Evolutionary conservation across 2,329 filamentous ascomycete genomes (phyloP), one percentile per base, ranked within the genome.

Genomic region (Pyrenophora tritici-repentis): DNA sequence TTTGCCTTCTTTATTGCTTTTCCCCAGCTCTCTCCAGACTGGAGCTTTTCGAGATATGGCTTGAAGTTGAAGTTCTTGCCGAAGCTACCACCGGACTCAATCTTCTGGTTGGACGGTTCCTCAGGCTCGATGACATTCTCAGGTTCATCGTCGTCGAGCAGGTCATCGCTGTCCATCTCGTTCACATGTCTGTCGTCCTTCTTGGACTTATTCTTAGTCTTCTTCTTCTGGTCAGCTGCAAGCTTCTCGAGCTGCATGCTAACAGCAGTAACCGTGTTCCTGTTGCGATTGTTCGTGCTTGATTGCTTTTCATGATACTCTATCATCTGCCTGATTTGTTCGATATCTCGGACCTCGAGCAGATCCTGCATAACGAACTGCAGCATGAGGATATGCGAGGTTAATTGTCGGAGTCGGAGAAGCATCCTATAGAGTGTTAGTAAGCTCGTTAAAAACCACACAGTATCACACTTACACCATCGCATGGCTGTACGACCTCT

Each of bases 331-430:
- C 65, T 68, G 22, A 84, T 73, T 10, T 66, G 68, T 40, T 78
- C 72, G 34, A 82, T 75, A 37, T 82, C 75, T 14, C 76, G 71
- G 1, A 63, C 64, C 40, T 78, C 68, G 0, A 84, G 66, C 0
- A 82, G 61, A 16, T 78, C 71, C 24, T 72, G 69, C 29, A 84
- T 70, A 0, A 77, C 70, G 3, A 68, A 68, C 39, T 83, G 76
- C 0, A 79, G 67, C 34, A 81, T 71, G 1, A 84, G 71, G 0
- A 79, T 61, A 45, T 83, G 80, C 0, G 73, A 73, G 3, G 77
- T 77, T 12, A 83, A 71, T 71, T 83, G 82, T 4, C 82, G 75
- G 0, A 84, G 71, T 7, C 76, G 72, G 0, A 81, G 61, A 6
- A 83, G 63, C 75, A 83, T 77, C 0, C 55, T 58, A 10, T 13